Evolutionary conservation across 805 yeast species (phyloP).

Genomic region (Starmerella potacharoeniae): DNA sequence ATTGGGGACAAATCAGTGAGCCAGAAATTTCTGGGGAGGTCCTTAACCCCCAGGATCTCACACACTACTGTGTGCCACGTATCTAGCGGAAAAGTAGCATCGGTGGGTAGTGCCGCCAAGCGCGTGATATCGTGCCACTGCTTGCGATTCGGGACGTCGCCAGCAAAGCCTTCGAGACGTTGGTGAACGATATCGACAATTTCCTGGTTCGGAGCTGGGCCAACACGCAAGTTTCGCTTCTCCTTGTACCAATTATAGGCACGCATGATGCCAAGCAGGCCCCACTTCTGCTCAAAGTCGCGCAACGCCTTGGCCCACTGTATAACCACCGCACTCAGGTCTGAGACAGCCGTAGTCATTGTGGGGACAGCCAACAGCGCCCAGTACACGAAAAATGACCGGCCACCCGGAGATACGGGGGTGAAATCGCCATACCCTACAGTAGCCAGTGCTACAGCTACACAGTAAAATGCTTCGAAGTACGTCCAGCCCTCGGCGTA

Average conservation of each 20-base stretch:
- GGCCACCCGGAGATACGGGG: slow-evolving; percentile 53
- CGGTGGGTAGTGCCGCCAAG: not conserved
- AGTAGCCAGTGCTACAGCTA: slow-evolving; percentile 62
- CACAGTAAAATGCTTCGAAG: slow-evolving; percentile 61
- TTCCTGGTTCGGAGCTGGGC: not conserved
- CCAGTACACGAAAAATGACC: slow-evolving; percentile 69
- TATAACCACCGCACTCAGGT: slow-evolving; percentile 7
- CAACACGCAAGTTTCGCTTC: not conserved
- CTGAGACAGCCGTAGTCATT: slow-evolving; percentile 43
- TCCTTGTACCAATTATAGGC: not conserved
- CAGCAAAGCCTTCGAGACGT: not conserved
- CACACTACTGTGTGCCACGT: slow-evolving; percentile 12
- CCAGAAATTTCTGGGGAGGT: slow-evolving; percentile 13
- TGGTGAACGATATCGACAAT: not conserved
- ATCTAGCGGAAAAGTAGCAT: not conserved
- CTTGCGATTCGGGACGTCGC: not conserved
- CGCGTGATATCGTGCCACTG: slow-evolving; percentile 2
- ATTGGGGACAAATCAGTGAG: slow-evolving; percentile 20
- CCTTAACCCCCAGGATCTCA: not conserved
- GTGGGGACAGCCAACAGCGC: slow-evolving; percentile 72
- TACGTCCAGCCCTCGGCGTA: slow-evolving; percentile 51
- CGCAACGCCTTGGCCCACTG: not conserved
- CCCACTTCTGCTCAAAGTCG: not conserved
- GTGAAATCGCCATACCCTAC: slow-evolving; percentile 76
- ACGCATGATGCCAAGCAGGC: not conserved